Conservation (phyloP, 495 filamentous ascomycete genomes). For the Xylaria palmicola region DNA sequence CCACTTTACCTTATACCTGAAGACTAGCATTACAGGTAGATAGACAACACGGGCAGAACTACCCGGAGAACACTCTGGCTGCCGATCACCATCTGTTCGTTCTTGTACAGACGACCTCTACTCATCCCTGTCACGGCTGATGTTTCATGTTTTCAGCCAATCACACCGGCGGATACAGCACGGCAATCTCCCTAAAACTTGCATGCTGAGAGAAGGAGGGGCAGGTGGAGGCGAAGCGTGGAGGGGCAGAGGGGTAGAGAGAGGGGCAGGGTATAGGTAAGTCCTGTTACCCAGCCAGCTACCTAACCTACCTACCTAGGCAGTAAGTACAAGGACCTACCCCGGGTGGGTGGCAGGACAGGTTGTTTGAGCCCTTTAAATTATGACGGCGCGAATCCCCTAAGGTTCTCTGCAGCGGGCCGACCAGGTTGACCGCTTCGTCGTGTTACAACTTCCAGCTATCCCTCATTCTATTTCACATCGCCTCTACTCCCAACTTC, state of each 20-base stretch:
- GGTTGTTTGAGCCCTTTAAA: neutral
- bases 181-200: too few relatives aligned
- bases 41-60: too few relatives aligned
- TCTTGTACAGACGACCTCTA: too few relatives aligned
- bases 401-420: neutral
- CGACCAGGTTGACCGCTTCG: neutral
- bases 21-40: too few relatives aligned
- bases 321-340: too few relatives aligned
- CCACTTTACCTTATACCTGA: too few relatives aligned
- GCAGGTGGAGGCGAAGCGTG: neutral
- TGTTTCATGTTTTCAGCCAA: neutral
- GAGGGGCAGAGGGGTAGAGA: slow-evolving; percentile 6
- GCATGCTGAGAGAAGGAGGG: neutral
- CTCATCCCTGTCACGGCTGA: too few relatives aligned
- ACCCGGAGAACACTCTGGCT: too few relatives aligned
- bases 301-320: neutral
- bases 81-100: too few relatives aligned
- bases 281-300: too few relatives aligned
- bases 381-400: neutral
- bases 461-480: neutral
- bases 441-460: neutral
- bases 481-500: neutral
- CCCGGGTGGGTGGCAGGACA: too few relatives aligned
- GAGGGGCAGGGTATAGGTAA: neutral
- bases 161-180: neutral